Evolutionary conservation across 1,139 yeast genomes (phyloP), one percentile per base, ranked within the genome.

Genomic region (Lodderomyces pseudojiufengensis): DNA sequence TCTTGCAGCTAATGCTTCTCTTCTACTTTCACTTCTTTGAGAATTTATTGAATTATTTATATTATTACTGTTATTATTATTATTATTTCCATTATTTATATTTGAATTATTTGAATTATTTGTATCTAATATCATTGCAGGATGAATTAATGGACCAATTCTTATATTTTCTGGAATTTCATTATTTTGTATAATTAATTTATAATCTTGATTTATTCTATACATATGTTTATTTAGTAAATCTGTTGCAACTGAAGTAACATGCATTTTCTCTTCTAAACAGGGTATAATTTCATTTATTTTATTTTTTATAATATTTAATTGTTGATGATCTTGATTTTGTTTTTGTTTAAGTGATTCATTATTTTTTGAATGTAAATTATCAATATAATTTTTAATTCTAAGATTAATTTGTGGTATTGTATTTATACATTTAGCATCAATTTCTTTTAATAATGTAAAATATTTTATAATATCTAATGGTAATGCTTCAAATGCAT

Each of bases 201-300:
- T 68, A 62, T 78, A 90, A 54, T 87, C 95, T 47, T 83, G 78
- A 54, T 90, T 85, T 46, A 92, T 73, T 33, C 97, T 69, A 36
- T 68, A 71, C 47, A 86, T 65, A 51, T 87, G 86, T 45, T 81
- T 78, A 28, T 72, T 65, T 35, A 88, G 73, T 15, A 83, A 74
- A 50, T 90, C 97, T 22, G 86, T 76, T 20, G 97, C 96, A 26
- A 87, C 84, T 2, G 92, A 82, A 3, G 97, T 94, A 26, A 92
- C 97, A 55, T 92, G 97, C 95, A 92, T 88, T 61, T 92, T 92
- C 56, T 92, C 97, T 54, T 92, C 98, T 41, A 92, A 65, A 47
- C 96, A 87, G 0, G 97, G 97, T 65, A 92, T 80, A 36, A 92
- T 70, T 42, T 85, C 95, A 47, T 73, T 76, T 41, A 81, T 63